Percentiles rank a stretch among this genome's conserved stretches.
phyloP scores from a whole-genome alignment of 805 yeast species.

The Torulaspora maleeae region DNA sequence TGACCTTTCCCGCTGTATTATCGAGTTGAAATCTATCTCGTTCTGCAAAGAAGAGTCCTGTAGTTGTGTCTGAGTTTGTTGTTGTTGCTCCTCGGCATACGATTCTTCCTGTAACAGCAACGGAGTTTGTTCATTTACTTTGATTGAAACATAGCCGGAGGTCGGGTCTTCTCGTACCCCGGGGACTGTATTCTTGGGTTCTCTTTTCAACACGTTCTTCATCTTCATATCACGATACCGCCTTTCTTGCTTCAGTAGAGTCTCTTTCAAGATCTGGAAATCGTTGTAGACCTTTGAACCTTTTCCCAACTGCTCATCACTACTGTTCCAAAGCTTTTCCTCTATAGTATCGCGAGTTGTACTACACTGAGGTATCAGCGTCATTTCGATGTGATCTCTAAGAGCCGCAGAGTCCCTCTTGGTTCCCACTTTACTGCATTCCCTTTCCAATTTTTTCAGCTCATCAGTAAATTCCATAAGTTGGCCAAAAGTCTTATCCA shows the following conservation, averaged over 20 bases:
- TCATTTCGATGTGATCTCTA: slow-evolving; percentile 30
- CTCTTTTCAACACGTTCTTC: slow-evolving; percentile 11
- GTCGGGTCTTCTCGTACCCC: slow-evolving; percentile 17
- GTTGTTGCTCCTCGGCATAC: slow-evolving; percentile 17
- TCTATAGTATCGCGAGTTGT: slow-evolving; percentile 20
- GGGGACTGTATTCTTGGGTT: slow-evolving; percentile 7
- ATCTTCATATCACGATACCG: slow-evolving; percentile 46
- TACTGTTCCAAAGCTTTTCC: slow-evolving; percentile 8
- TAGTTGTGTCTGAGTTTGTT: slow-evolving; percentile 31
- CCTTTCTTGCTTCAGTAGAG: slow-evolving; percentile 41
- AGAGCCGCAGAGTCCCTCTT: slow-evolving; percentile 38
- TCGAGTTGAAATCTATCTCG: slow-evolving; percentile 58
- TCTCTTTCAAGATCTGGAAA: slow-evolving; percentile 47
- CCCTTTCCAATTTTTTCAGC: slow-evolving; percentile 15
- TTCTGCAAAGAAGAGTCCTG: slow-evolving; percentile 39
- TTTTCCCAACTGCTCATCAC: slow-evolving; percentile 9
- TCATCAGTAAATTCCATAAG: slow-evolving; percentile 16
- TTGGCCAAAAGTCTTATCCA: slow-evolving; percentile 5
- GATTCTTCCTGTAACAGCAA: slow-evolving; percentile 33
- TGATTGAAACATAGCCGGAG: slow-evolving; percentile 23
- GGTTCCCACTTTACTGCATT: slow-evolving; percentile 19
- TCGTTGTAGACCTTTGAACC: slow-evolving; percentile 48
- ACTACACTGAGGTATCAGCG: slow-evolving; percentile 22
- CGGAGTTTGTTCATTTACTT: slow-evolving; percentile 39
- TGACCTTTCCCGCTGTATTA: slow-evolving; percentile 67